These are phyloP conservation scores for Peronospora belbahrii DNA, from an alignment of 352 stramenopile genomes.

Conservation along the genomic window DNA sequence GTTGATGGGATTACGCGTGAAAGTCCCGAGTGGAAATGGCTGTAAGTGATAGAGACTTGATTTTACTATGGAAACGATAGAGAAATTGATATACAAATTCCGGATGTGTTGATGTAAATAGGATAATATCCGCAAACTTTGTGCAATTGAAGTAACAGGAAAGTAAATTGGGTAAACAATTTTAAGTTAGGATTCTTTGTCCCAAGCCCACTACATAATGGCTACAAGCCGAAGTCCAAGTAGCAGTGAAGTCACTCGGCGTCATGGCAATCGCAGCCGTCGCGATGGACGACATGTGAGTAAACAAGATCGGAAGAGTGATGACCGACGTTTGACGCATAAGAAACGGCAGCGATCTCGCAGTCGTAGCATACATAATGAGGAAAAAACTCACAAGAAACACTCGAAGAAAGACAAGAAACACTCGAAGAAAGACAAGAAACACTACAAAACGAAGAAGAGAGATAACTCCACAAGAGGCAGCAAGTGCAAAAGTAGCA, in stretches of 20 bases:
- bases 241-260: background rate
- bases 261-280: background rate
- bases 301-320: constrained; percentile 8
- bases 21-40: constrained; percentile 69
- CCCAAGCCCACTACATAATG: too few relatives aligned
- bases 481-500: too few relatives aligned
- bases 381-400: constrained; percentile 3
- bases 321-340: background rate
- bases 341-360: constrained; percentile 8
- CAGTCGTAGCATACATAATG: constrained; percentile 5
- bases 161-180: too few relatives aligned
- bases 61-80: constrained; percentile 28
- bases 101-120: too few relatives aligned
- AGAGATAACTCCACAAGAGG: too few relatives aligned
- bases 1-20: constrained; percentile 47
- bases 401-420: constrained; percentile 12
- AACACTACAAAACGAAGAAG: too few relatives aligned
- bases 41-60: constrained; percentile 35
- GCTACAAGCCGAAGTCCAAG: constrained; percentile 10
- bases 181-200: too few relatives aligned
- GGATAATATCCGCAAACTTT: too few relatives aligned
- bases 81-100: too few relatives aligned
- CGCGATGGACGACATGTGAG: constrained; percentile 2
- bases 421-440: constrained; percentile 7
- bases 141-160: too few relatives aligned